These are phyloP conservation scores for Paecilomyces niveus DNA, from an alignment of 2,329 filamentous ascomycete species.

Conservation along the genomic window DNA sequence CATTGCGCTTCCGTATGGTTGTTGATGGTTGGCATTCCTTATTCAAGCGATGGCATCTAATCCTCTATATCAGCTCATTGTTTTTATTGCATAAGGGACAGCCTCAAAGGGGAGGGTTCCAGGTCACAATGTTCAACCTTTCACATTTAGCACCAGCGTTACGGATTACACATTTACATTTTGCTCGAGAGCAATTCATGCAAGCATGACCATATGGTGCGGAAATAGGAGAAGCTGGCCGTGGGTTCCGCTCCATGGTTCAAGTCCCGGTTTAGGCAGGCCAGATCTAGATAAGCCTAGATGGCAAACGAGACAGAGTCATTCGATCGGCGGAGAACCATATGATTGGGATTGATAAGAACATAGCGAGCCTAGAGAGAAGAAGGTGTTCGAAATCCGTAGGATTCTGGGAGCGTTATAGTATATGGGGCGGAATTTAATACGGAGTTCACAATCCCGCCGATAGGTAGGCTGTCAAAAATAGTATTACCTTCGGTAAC, in stretches of 20 bases:
- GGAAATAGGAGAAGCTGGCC: background rate
- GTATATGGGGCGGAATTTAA: background rate
- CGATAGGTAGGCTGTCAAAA: background rate
- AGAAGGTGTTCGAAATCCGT: background rate
- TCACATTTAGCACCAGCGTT: slow-evolving; percentile 7
- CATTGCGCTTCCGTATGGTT: slow-evolving; percentile 22
- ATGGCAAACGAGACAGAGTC: background rate
- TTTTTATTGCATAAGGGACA: background rate
- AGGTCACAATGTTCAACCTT: slow-evolving; percentile 1
- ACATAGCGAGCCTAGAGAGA: too few species aligned
- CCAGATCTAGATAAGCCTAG: background rate
- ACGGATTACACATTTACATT: slow-evolving; percentile 16
- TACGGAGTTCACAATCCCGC: background rate
- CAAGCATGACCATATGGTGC: slow-evolving; percentile 13
- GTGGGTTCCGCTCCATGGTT: background rate
- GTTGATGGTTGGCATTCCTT: slow-evolving; percentile 34
- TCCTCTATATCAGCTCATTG: background rate
- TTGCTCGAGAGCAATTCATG: slow-evolving; percentile 15
- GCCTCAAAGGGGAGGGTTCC: background rate
- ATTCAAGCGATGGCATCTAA: slow-evolving; percentile 37
- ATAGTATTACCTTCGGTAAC: background rate
- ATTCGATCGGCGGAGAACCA: background rate
- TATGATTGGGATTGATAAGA: background rate
- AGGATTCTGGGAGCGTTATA: background rate
- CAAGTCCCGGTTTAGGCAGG: background rate